Evolutionary conservation across 352 stramenopile genomes (phyloP), one percentile per base, ranked within the genome.

Genomic region (Pythium aquatile): DNA sequence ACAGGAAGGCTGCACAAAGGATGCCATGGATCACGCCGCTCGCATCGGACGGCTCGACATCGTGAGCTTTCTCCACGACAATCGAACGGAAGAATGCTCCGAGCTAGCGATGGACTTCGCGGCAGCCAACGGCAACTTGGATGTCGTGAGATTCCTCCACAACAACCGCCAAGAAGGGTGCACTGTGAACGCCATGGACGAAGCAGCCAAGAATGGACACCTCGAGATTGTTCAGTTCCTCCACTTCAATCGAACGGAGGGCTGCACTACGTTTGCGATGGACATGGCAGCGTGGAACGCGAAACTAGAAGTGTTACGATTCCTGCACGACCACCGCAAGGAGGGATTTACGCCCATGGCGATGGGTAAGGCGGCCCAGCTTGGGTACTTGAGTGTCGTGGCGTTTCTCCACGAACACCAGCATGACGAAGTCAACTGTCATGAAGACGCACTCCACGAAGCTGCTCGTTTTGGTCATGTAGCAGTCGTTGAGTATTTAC

Each of bases 31-130:
- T 30, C 33, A 44, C 35, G 63, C 68, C 2, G 68, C 68, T 20
- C 67, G 49, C 51, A 68, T 47, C 37, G 73, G 68, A 7, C 63
- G 69, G n/a, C 52, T 75, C 6, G 40, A 68, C 10, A 63, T 75
- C 8, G 54, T 75, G 24, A 55, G 44, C 9, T 75, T 59, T 28
- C 54, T 83, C 11, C 75, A 83, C 54, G 37, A 61, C 16, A 26
- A 77, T 26, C 66, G 72, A 2, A 44, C n/a, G 3, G 75, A 83
- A 65, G 75, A 69, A 1, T 47, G 39, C 39, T 47, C 39, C 11
- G 39, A 47, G 16, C 39, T 24, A 3, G 39, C 39, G 39, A 47
- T 47, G 39, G 39, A 47, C 39, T 47, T 16, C 17, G 39, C 39
- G 39, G 39, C 39, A 6, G 39, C 39, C 14, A 47, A 47, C 17